Base-by-base conservation (phyloP, 1,284 basidiomycete genomes). In the Retiboletus fuscus region DNA sequence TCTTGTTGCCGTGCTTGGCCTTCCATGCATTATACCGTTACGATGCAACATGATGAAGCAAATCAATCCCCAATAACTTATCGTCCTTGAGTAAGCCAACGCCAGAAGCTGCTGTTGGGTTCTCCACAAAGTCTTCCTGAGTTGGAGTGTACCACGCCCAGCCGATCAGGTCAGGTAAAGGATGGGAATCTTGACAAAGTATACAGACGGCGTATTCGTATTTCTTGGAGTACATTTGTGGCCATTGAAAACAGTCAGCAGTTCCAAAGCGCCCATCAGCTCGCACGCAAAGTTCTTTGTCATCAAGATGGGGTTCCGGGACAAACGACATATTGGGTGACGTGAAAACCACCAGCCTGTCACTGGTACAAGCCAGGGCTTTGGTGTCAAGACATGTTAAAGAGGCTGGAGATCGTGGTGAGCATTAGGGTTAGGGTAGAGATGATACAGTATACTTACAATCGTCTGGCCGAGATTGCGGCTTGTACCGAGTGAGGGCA, bases 191-290 rank as follows among this genome's bases (percentile, higher is more conserved):
- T n/a, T n/a, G n/a, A n/a, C n/a, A n/a, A n/a, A n/a, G n/a, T n/a
- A n/a, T n/a, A n/a, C n/a, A n/a, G n/a, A n/a, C n/a, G n/a, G n/a
- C n/a, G n/a, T n/a, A n/a, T n/a, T n/a, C n/a, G n/a, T n/a, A n/a
- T n/a, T n/a, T n/a, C 0, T 71, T 6, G 24, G n/a, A 46, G 15
- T 68, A 74, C 2, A 66, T 3, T 16, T 74, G 69, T 18, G 63
- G 73, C 73, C 72, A 73, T 16, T 73, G 68, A 44, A 73, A 73
- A 12, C 65, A 74, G 13, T 46, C 18, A 12, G 44, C 44, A 34
- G 34, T 10, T 0, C 72, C 62, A 16, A 73, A 71, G 3, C 26
- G 41, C 5, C 72, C 58, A 47, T 73, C 69, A 2, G 61, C 58
- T 5, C 51, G 2, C 5, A 41, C 62, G 15, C 22, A 39, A 46